Conservation (phyloP, 192 early-diverging fungal genomes). For the Coemansia sp. region DNA sequence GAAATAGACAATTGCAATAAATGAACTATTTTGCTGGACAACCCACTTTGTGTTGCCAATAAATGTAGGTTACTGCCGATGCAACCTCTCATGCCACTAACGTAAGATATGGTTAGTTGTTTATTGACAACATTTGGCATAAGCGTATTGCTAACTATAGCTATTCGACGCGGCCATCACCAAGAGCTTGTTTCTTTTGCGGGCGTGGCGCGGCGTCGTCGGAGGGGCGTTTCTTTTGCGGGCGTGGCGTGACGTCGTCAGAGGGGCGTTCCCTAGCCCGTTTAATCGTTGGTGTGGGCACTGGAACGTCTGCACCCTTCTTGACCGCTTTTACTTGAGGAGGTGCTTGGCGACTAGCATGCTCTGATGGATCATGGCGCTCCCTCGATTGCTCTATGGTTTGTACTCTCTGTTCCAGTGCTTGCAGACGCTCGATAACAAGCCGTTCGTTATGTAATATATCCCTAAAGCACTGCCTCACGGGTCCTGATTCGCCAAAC, state of each 20-base stretch:
- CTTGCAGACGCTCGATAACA: too few species aligned
- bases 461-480: too few species aligned
- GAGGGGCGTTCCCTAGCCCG: neutral
- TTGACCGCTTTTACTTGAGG: neutral
- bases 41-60: too few species aligned
- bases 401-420: too few species aligned
- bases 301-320: neutral
- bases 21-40: neutral
- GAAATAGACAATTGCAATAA: neutral
- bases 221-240: too few species aligned
- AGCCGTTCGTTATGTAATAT: too few species aligned
- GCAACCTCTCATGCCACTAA: neutral
- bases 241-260: neutral
- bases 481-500: too few species aligned
- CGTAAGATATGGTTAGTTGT: neutral
- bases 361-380: neutral
- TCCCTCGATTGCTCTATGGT: too few species aligned
- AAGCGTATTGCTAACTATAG: neutral
- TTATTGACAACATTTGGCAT: neutral
- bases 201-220: neutral
- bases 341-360: neutral
- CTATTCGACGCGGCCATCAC: neutral
- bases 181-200: neutral
- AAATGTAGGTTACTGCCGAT: too few species aligned
- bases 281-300: neutral